Evolutionary conservation across 106 monocot genomes (phyloP), one percentile per base, ranked within the genome.

Genomic region (Apostasia shenzhenica): DNA sequence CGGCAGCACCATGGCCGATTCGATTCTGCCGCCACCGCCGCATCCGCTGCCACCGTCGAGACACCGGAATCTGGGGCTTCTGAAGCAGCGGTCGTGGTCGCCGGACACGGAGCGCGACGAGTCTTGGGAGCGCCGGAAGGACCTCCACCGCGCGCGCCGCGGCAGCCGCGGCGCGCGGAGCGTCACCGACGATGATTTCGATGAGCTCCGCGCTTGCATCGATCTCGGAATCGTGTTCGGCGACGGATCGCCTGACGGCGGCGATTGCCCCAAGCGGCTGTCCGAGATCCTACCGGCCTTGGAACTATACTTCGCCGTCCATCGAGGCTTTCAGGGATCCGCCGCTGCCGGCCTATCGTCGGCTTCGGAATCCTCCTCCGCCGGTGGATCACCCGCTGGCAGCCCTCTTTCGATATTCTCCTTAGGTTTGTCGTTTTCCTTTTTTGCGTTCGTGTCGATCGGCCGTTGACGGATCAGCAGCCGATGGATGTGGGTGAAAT

Each of bases 181-280:
- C 75, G 88, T 93, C 55, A 88, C 92, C 37, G 88, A 88, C 38
- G 92, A 86, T 59, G 92, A 93, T 62, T 75, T 93, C 67, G 88
- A 93, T 14, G 92, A 93, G 83, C 83, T 93, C 57, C 77, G 83
- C 41, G 92, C 81, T 2, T 88, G 88, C 73, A 77, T 93, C 61
- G 92, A 93, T 65, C 83, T 93, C 5, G 90, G 90, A 0, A 83
- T 90, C 71, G 83, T 81, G 2, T 88, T 88, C 68, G 82, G 69
- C 8, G 26, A 61, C 39, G 69, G 57, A 14, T 56, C 57, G 39
- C 14, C 4, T 1, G 73, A 64, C 40, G 65, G 62, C 13, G 55
- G 79, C 26, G 48, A 45, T 14, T 58, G 61, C 6, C 69, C 59
- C 48, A 57, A 11, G 45, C 55, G 73, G 51, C 78, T 93, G 5